A percentile compares a stretch with the other conserved stretches of the same genome.
Conservation (phyloP, 1,284 basidiomycete genomes). For the Anthracocystis walkeri region DNA sequence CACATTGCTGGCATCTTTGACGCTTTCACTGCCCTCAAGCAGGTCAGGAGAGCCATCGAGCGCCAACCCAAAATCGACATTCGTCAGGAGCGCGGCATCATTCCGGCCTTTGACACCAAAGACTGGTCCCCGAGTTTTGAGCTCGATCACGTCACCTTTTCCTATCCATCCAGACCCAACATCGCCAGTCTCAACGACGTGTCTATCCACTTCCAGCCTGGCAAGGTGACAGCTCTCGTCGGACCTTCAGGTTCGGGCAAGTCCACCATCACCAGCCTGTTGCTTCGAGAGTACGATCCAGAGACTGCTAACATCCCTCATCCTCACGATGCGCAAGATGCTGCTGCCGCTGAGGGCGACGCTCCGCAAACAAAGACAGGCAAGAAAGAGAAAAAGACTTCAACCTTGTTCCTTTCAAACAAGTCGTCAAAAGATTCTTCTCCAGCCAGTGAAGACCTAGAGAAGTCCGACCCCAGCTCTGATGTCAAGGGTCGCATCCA, state of each 20-base stretch:
- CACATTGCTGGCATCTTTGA: slow-evolving; percentile 64
- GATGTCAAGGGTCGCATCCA: slow-evolving; percentile 35
- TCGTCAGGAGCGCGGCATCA: slow-evolving; percentile 48
- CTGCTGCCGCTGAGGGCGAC: slow-evolving; percentile 6
- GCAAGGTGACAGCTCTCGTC: slow-evolving; percentile 69
- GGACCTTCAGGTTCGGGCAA: slow-evolving; percentile 67
- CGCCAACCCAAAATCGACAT: slow-evolving; percentile 64
- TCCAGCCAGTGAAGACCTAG: slow-evolving; percentile 17
- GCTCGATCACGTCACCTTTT: slow-evolving; percentile 62
- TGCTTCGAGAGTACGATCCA: slow-evolving; percentile 71
- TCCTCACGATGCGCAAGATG: slow-evolving; percentile 38
- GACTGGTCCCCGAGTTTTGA: slow-evolving; percentile 54
- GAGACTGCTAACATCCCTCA: slow-evolving; percentile 59
- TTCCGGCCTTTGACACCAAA: slow-evolving; percentile 19
- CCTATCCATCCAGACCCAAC: slow-evolving; percentile 62
- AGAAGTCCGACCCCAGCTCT: slow-evolving; percentile 24
- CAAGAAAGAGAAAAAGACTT: slow-evolving; percentile 16
- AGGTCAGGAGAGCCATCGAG: slow-evolving; percentile 63
- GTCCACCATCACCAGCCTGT: slow-evolving; percentile 71
- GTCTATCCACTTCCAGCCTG: slow-evolving; percentile 51
- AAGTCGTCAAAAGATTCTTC: slow-evolving; percentile 10
- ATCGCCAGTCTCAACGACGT: slow-evolving; percentile 58
- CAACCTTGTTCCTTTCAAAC: slow-evolving; percentile 10
- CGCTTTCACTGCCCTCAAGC: slow-evolving; percentile 49
- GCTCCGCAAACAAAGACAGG: not conserved